phyloP scores from a whole-genome alignment of 176 grass and related monocot genomes.

The sorghum (Sorghum bicolor) region DNA sequence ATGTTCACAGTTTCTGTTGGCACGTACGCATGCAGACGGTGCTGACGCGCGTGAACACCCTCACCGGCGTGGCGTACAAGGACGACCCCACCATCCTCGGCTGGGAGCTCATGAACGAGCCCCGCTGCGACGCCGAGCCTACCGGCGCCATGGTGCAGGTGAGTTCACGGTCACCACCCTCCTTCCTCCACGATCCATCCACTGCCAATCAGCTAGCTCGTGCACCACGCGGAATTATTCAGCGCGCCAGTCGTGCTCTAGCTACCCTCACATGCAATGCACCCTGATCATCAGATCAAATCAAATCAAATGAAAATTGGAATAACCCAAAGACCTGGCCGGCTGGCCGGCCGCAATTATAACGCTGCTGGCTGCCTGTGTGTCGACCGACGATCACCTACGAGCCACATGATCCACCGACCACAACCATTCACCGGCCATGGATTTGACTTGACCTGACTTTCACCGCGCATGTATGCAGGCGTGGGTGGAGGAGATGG shows the following conservation, averaged over 20 bases:
- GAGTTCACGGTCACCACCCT: neutral
- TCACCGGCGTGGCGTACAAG: slow-evolving; percentile 60
- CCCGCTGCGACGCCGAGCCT: slow-evolving; percentile 48
- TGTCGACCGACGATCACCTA: neutral
- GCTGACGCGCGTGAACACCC: slow-evolving; percentile 63
- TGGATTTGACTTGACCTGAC: too few relatives aligned
- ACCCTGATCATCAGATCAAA: neutral
- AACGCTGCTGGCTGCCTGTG: neutral
- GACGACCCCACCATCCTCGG: slow-evolving; percentile 77
- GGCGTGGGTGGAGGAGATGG: slow-evolving; percentile 89
- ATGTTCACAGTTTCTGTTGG: too few relatives aligned
- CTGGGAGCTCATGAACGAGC: slow-evolving; percentile 98
- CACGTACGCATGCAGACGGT: slow-evolving; percentile 35
- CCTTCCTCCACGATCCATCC: too few relatives aligned
- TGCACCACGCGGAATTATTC: neutral
- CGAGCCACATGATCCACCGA: neutral
- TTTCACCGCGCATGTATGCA: neutral
- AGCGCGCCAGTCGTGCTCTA: neutral
- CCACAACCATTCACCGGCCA: neutral
- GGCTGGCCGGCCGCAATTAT: neutral
- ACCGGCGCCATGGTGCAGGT: slow-evolving; percentile 52
- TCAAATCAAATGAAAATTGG: neutral
- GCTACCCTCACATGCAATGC: neutral
- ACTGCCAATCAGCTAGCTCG: neutral
- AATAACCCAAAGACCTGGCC: neutral